Evolutionary conservation across 805 yeast species (phyloP).

Genomic region (Cyberlindnera mississippiensis): DNA sequence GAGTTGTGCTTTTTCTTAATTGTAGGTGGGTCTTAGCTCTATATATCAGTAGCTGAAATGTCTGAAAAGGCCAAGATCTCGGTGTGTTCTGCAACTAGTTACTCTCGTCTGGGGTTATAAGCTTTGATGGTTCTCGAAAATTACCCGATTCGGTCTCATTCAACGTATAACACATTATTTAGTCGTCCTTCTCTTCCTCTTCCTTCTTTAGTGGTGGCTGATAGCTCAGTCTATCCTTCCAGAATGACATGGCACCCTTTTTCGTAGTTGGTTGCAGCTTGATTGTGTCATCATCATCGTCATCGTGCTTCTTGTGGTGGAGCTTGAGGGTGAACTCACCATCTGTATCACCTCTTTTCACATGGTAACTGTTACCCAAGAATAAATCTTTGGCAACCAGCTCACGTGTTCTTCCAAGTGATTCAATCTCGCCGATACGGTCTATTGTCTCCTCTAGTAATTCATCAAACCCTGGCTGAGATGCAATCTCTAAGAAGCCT

Average conservation of each 20-base stretch:
- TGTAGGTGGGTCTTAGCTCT: no score
- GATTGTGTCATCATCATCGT: conserved; percentile 22
- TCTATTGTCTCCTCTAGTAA: conserved; percentile 60
- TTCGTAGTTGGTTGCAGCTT: conserved; percentile 27
- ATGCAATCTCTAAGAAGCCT: conserved; percentile 75
- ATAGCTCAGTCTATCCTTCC: conserved; percentile 24
- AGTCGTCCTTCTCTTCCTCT: neutral
- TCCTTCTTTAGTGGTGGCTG: conserved; percentile 2
- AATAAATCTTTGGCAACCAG: conserved; percentile 66
- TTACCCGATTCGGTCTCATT: no score
- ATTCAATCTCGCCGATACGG: conserved; percentile 71
- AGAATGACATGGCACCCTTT: conserved; percentile 21
- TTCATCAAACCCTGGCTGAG: conserved; percentile 66
- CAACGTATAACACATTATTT: no score
- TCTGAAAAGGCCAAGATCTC: no score
- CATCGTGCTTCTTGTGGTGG: conserved; percentile 8
- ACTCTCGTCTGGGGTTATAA: no score
- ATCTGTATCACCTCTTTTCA: conserved; percentile 20
- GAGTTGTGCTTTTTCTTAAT: no score
- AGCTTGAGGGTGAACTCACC: conserved; percentile 17
- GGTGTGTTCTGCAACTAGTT: no score
- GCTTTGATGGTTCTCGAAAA: no score
- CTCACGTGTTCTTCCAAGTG: conserved; percentile 75
- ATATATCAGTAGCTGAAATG: no score
- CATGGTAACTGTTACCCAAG: conserved; percentile 42